A percentile compares a stretch with the other conserved stretches of the same genome.
These are phyloP conservation scores for Phytophthora constricta DNA, from an alignment of 352 stramenopile species.

Conservation along the genomic window DNA sequence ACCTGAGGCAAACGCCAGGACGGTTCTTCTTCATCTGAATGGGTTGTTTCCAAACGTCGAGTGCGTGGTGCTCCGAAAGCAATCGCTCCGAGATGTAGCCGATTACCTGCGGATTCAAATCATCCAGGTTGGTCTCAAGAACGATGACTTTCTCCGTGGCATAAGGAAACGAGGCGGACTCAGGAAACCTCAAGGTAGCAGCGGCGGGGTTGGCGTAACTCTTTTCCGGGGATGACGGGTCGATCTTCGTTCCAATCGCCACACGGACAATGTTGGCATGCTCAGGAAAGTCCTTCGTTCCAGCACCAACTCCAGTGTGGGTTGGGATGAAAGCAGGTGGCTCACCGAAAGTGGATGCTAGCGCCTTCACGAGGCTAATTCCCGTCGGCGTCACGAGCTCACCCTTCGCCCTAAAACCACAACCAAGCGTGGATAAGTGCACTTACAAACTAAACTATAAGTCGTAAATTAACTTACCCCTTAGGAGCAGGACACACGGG, in stretches of 20 bases:
- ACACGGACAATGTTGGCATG: slow-evolving; percentile 93
- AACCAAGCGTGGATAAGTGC: background rate
- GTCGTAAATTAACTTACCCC: slow-evolving; percentile 48
- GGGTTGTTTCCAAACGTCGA: slow-evolving; percentile 89
- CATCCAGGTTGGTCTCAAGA: slow-evolving; percentile 92
- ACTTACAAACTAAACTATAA: too few relatives aligned
- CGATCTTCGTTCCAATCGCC: slow-evolving; percentile 71
- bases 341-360: slow-evolving; percentile 78
- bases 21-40: slow-evolving; percentile 95
- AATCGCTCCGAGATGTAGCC: slow-evolving; percentile 80
- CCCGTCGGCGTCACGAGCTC: slow-evolving; percentile 97
- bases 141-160: slow-evolving; percentile 66
- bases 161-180: slow-evolving; percentile 16
- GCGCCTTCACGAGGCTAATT: slow-evolving; percentile 93
- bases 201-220: slow-evolving; percentile 44
- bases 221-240: slow-evolving; percentile 34
- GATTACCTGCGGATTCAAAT: slow-evolving; percentile 88
- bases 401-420: slow-evolving; percentile 61
- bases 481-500: slow-evolving; percentile 92
- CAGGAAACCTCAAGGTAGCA: slow-evolving; percentile 29
- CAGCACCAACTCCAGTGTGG: slow-evolving; percentile 80
- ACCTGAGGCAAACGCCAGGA: slow-evolving; percentile 78
- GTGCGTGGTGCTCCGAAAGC: slow-evolving; percentile 59
- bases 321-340: slow-evolving; percentile 79
- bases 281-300: slow-evolving; percentile 89